phyloP scores from a whole-genome alignment of 2,329 filamentous ascomycete genomes.

The Fusarium dimerum region DNA sequence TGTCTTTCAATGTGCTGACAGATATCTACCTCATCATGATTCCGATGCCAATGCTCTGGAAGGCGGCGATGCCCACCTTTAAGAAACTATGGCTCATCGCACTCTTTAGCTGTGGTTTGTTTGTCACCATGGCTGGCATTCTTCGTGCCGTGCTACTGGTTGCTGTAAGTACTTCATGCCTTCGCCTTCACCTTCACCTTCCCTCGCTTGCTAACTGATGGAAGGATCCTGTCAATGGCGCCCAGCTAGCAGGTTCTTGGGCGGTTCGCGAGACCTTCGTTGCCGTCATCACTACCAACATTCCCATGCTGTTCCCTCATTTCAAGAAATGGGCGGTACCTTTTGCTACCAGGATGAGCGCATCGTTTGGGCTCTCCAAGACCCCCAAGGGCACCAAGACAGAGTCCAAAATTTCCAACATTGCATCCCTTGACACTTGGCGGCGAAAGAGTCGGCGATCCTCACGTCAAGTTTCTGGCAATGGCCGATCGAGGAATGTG shows the following conservation, averaged over 20 bases:
- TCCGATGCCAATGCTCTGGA: conserved; percentile 53
- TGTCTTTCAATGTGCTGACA: conserved; percentile 54
- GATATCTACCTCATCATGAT: conserved; percentile 61
- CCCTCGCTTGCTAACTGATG: neutral
- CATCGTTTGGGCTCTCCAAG: conserved; percentile 21
- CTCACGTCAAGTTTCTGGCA: conserved; percentile 11
- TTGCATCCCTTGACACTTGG: conserved; percentile 19
- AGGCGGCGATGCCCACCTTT: conserved; percentile 34
- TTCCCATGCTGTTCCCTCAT: conserved; percentile 48
- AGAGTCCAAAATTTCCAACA: conserved; percentile 19
- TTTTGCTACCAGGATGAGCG: conserved; percentile 23
- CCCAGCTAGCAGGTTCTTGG: conserved; percentile 44
- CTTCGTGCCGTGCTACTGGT: conserved; percentile 35
- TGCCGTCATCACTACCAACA: conserved; percentile 45
- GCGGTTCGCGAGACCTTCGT: conserved; percentile 46
- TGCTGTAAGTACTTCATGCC: conserved; percentile 17
- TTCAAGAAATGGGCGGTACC: conserved; percentile 38
- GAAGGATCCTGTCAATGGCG: conserved; percentile 43
- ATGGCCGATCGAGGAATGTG: conserved; percentile 13
- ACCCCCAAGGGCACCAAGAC: conserved; percentile 12
- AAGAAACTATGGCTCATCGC: conserved; percentile 42
- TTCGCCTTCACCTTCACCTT: too few relatives aligned
- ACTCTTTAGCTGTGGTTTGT: conserved; percentile 42
- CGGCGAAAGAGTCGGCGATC: conserved; percentile 21
- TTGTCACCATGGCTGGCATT: conserved; percentile 42